Conservation (phyloP, 257 asterid genomes). For the Solanum peruvianum region DNA sequence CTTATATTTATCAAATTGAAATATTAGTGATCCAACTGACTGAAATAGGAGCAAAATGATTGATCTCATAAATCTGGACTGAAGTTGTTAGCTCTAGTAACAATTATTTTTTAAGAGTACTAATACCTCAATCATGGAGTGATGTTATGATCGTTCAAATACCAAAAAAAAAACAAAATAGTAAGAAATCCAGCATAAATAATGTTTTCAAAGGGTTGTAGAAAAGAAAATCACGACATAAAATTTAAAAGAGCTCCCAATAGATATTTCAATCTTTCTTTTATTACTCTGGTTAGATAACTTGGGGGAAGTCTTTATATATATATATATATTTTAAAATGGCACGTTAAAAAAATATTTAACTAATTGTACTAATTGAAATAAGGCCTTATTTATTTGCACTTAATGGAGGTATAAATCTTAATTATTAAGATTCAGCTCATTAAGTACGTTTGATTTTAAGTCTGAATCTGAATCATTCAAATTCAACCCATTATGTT, state of each 20-base stretch:
- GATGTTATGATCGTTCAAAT: neutral
- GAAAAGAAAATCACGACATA: neutral
- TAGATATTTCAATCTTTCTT: neutral
- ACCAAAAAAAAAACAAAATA: neutral
- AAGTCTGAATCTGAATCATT: too few species aligned
- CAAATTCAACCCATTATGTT: too few species aligned
- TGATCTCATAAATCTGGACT: neutral
- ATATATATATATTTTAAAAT: neutral
- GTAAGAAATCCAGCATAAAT: neutral
- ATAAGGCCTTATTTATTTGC: neutral
- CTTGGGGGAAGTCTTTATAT: neutral
- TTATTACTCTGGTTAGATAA: neutral
- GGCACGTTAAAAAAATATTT: neutral
- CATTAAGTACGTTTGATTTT: too few species aligned
- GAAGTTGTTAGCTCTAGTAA: neutral
- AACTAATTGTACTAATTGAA: neutral
- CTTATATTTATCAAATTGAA: neutral
- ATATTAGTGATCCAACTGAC: neutral
- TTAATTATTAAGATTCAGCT: too few species aligned
- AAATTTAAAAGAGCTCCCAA: neutral
- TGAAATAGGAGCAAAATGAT: neutral
- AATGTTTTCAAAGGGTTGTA: neutral
- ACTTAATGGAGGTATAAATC: too few species aligned
- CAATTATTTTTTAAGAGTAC: neutral
- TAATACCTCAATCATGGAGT: neutral